These are phyloP conservation scores for Apiotrichum siamense DNA, from an alignment of 1,284 basidiomycete genomes.

Conservation along the genomic window DNA sequence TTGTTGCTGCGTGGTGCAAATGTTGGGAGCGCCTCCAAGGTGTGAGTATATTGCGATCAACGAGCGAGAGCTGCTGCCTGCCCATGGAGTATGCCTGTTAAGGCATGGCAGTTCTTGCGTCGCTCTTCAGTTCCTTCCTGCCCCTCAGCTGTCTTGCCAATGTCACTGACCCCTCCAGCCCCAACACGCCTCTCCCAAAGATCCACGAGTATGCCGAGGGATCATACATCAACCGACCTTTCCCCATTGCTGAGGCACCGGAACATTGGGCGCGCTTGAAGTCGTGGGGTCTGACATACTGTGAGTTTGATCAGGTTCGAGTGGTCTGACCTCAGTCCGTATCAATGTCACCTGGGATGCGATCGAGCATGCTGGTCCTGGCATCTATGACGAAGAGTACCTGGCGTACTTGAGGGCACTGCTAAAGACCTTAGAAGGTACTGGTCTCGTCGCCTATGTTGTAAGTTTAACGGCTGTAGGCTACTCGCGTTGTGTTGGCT, in stretches of 20 bases:
- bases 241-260: slow-evolving; percentile 73
- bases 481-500: not conserved
- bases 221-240: slow-evolving; percentile 75
- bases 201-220: slow-evolving; percentile 54
- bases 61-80: too few relatives aligned
- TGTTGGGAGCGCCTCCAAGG: slow-evolving; percentile 71
- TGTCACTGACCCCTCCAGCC: too few relatives aligned
- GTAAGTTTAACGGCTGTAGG: slow-evolving; percentile 55
- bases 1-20: slow-evolving; percentile 74
- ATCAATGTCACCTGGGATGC: slow-evolving; percentile 96
- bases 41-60: slow-evolving; percentile 59
- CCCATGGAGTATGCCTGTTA: too few relatives aligned
- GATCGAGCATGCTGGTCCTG: slow-evolving; percentile 84
- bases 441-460: slow-evolving; percentile 76
- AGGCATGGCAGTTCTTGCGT: too few relatives aligned
- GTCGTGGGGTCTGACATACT: slow-evolving; percentile 78
- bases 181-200: slow-evolving; percentile 11
- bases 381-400: slow-evolving; percentile 76
- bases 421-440: slow-evolving; percentile 68
- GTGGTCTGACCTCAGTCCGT: slow-evolving; percentile 55
- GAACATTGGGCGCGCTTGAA: slow-evolving; percentile 72
- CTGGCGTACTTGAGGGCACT: slow-evolving; percentile 70
- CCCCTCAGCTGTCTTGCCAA: too few relatives aligned
- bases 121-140: too few relatives aligned
- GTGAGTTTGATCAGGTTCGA: slow-evolving; percentile 49